Evolutionary conservation across 306 rosid genomes (phyloP).

Genomic region (Coriaria nepalensis): DNA sequence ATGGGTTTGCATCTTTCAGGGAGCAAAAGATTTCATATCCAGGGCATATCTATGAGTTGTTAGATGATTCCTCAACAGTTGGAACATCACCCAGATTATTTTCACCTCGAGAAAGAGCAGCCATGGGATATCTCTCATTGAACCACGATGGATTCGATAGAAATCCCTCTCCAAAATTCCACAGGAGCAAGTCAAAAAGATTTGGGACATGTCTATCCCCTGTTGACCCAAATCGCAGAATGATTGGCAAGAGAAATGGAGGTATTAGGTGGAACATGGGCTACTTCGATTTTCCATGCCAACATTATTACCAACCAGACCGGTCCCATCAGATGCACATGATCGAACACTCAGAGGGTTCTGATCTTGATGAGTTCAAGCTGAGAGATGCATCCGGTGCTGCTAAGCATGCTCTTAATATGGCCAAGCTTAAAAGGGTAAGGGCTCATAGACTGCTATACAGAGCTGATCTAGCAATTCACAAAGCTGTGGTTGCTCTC

Average conservation of each 20-base stretch:
- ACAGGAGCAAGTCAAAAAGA: constrained; percentile 46
- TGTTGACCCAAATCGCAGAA: constrained; percentile 31
- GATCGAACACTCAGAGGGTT: constrained; percentile 39
- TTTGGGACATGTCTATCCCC: constrained; percentile 25
- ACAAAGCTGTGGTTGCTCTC: constrained; percentile 74
- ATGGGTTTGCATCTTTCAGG: constrained; percentile 30
- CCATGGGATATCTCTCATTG: constrained; percentile 24
- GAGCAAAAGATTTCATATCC: constrained; percentile 52
- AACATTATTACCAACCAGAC: constrained; percentile 27
- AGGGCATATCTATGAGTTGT: constrained; percentile 50
- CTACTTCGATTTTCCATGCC: constrained; percentile 32
- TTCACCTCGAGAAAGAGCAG: constrained; percentile 41
- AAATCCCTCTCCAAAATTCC: constrained; percentile 33
- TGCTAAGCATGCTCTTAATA: constrained; percentile 45
- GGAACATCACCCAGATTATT: constrained; percentile 48
- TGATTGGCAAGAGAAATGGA: constrained; percentile 39
- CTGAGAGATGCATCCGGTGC: constrained; percentile 48
- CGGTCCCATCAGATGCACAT: constrained; percentile 29
- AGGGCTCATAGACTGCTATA: constrained; percentile 51
- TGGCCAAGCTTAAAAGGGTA: constrained; percentile 59
- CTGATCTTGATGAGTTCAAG: constrained; percentile 53
- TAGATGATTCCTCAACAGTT: constrained; percentile 68
- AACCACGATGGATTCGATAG: constrained; percentile 43
- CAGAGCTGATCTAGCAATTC: constrained; percentile 77
- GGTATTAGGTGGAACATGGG: constrained; percentile 26